Conservation (phyloP, 2,329 filamentous ascomycete species). For the Talaromyces funiculosus region DNA sequence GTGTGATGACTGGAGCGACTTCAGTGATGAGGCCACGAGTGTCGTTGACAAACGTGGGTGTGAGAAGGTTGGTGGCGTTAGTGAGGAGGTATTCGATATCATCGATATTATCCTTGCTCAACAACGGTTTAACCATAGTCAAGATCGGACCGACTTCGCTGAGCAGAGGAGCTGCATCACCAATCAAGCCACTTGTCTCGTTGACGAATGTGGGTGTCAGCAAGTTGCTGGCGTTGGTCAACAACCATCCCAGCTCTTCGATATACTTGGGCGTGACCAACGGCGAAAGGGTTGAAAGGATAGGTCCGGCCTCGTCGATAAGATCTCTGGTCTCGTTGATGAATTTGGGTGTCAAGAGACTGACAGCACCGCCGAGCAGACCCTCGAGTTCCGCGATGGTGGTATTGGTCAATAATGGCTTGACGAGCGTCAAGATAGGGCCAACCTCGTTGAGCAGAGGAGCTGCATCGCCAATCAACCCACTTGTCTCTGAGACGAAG, state of each 20-base stretch:
- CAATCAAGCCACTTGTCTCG: slow-evolving; percentile 20
- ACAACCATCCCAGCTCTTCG: slow-evolving; percentile 9
- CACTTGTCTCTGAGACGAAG: slow-evolving; percentile 23
- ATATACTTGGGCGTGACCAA: slow-evolving; percentile 9
- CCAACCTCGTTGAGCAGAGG: slow-evolving; percentile 9
- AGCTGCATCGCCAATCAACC: slow-evolving; percentile 14
- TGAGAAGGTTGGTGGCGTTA: slow-evolving; percentile 21
- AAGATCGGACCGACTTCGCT: slow-evolving; percentile 2
- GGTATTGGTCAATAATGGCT: slow-evolving; percentile 19
- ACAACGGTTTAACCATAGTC: slow-evolving; percentile 6
- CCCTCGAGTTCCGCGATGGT: slow-evolving; percentile 19
- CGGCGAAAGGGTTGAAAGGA: slow-evolving; percentile 17
- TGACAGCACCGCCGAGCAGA: slow-evolving; percentile 20
- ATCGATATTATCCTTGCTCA: slow-evolving; percentile 9
- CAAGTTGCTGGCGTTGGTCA: slow-evolving; percentile 19
- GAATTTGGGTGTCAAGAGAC: slow-evolving; percentile 19
- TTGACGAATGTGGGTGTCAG: slow-evolving; percentile 24
- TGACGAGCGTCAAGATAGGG: slow-evolving; percentile 2
- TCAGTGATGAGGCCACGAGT: slow-evolving; percentile 19
- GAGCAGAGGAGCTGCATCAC: slow-evolving; percentile 10
- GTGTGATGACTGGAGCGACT: slow-evolving; percentile 23
- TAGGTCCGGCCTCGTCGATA: slow-evolving; percentile 8
- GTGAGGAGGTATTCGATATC: slow-evolving; percentile 11
- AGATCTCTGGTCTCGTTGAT: slow-evolving; percentile 10
- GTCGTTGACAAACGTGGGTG: slow-evolving; percentile 22